Base-by-base conservation (phyloP, 2,329 filamentous ascomycete genomes). In the Pezicula neosporulosa region DNA sequence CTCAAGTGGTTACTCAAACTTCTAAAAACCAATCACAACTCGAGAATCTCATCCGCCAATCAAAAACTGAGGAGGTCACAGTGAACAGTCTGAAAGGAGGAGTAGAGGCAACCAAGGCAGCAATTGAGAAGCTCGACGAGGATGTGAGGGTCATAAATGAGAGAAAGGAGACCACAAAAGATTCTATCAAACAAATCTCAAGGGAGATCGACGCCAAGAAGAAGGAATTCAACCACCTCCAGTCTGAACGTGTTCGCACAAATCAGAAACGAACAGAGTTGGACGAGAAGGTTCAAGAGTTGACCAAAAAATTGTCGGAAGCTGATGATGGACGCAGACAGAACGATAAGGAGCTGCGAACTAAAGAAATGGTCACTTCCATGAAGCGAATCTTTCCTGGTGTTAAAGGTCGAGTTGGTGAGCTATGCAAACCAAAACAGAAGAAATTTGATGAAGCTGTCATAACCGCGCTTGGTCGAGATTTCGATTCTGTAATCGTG, bases 381-480 rank as follows among this genome's bases (percentile, higher is more conserved):
- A 77, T 99, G 63, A 96, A 96, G 69, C 87, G 91, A 48, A 88
- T 96, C 56, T 96, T 91, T 62, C 90, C 91, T 1, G 93, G 93
- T 44, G 93, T 99, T 42, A 89, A 89, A 59, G 94, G 94, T 18
- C 86, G 93, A 43, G 83, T 97, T 43, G 90, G 90, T 56, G 90
- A 96, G 58, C 81, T 99, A 39, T 97, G 94, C 73, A 92, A 90
- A 59, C 93, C 94, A 1, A 97, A 97, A 70, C 90, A 97, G 72
- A 97, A 96, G 72, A 97, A 97, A 68, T 99, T 86, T 64, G 89
- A 94, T 57, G 90, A 94, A 60, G 94, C 94, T 43, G 89, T 99
- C 56, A 90, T 90, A 62, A 95, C 90, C 19, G 91, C 96, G 6
- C 81, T 99, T 4, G 94, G 94, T 47, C 85, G 90, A 49, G 89